Evolutionary conservation across 148 eudicot genomes (phyloP), one percentile per base, ranked within the genome.

Genomic region (Vaccinium macrocarpon): DNA sequence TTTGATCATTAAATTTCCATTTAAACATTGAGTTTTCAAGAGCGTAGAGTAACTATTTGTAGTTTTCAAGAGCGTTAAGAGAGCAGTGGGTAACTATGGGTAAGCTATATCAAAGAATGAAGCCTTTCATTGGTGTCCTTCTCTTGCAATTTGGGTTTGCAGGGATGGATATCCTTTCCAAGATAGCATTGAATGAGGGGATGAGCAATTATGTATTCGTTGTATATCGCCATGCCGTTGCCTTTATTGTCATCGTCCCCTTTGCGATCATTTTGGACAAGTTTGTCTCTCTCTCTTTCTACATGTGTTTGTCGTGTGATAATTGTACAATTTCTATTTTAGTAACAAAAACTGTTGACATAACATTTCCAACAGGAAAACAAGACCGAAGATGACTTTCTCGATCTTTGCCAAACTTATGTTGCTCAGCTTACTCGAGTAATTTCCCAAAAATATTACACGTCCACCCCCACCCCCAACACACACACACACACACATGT

Each of bases 201-300:
- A 94, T 96, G 98, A 96, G 95, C 89, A 93, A 94, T 82, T 96
- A 96, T 59, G 98, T 96, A 3, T 96, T 93, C 8, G 98, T 93
- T 55, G 99, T 94, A 5, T 96, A 96, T 35, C 98, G 99, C n/a
- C 99, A 96, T 73, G 99, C 92, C 15, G 87, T 93, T 76, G 99
- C 99, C 77, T 83, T 90, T 35, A 77, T 94, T 4, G 90, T 93
- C 23, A 91, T 93, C 14, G 94, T 95, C 25, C 99, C 99, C 13
- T 96, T 96, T 74, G 98, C 99, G 0, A 19, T 96, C 79, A 38
- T 90, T 72, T 85, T 96, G 12, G 99, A 96, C 90, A 94, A 91
- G 99, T 96, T 29, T 50, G 10, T 85, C n/a, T 87, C 86, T 80
- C 71, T 85, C 48, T 52, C 38, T 16, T 8, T 57, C 16, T 64